phyloP scores from a whole-genome alignment of 1,284 basidiomycete genomes.

The Laetiporus sulphureus region DNA sequence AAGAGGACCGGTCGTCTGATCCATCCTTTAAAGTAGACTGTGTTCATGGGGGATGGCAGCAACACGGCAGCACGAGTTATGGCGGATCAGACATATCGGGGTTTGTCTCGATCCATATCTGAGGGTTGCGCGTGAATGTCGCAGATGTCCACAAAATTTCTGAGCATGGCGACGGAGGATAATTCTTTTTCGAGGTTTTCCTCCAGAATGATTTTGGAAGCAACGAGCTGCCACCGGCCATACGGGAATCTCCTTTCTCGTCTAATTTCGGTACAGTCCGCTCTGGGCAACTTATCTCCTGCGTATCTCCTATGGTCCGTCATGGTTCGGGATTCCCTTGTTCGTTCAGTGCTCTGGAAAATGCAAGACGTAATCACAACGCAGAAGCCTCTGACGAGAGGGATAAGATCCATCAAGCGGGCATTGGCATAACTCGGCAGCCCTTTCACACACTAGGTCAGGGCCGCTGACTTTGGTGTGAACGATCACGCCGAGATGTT shows the following conservation, averaged over 20 bases:
- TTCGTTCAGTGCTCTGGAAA: too few relatives aligned
- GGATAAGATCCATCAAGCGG: constrained; percentile 7
- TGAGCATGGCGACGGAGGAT: constrained; percentile 15
- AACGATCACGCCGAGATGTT: constrained; percentile 9
- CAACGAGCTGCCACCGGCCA: not conserved
- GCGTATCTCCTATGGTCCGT: not conserved
- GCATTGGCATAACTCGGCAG: constrained; percentile 3
- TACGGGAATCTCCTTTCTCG: constrained; percentile 1
- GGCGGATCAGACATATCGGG: constrained; percentile 30
- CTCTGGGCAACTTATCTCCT: not conserved
- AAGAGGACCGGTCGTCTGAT: constrained; percentile 15
- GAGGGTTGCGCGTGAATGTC: constrained; percentile 5
- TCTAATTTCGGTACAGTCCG: not conserved
- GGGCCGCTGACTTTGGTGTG: constrained; percentile 8
- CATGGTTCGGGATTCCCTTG: too few relatives aligned
- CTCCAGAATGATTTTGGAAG: constrained; percentile 7
- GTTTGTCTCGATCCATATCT: constrained; percentile 21
- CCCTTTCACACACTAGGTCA: constrained; percentile 9
- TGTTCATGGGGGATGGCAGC: constrained; percentile 16
- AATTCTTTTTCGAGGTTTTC: constrained; percentile 13
- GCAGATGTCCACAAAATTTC: constrained; percentile 15
- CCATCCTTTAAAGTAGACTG: constrained; percentile 24
- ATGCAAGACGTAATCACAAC: constrained; percentile 1
- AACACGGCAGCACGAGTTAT: constrained; percentile 15
- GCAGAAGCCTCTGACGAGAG: constrained; percentile 1